A percentile compares a stretch with the other conserved stretches of the same genome.
Conservation (phyloP, 306 rosid genomes). For the Cotoneaster glaucophyllus region DNA sequence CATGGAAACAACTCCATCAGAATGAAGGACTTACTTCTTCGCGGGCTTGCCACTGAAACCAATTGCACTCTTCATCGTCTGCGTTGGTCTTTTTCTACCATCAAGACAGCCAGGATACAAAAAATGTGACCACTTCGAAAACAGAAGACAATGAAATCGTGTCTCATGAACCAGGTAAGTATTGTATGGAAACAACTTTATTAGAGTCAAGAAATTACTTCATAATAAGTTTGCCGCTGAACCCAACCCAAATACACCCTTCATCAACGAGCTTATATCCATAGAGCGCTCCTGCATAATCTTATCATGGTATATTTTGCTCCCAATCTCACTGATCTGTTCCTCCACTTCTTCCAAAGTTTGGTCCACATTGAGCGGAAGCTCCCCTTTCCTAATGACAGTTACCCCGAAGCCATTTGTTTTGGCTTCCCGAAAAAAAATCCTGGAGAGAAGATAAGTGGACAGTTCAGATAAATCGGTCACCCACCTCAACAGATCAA, state of each 20-base stretch:
- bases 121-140: background rate
- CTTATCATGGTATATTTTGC: conserved; percentile 87
- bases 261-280: conserved; percentile 78
- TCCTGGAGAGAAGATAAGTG: conserved; percentile 39
- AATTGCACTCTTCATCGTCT: conserved; percentile 55
- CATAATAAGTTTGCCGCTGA: conserved; percentile 39
- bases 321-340: conserved; percentile 72
- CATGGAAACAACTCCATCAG: background rate
- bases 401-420: conserved; percentile 73
- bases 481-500: background rate
- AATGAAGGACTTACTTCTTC: background rate
- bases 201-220: conserved; percentile 38
- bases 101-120: background rate
- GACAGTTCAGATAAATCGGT: conserved; percentile 7
- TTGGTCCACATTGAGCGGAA: conserved; percentile 80
- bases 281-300: conserved; percentile 74
- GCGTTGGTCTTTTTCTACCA: conserved; percentile 45
- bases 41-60: conserved; percentile 45
- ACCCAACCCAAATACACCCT: conserved; percentile 87
- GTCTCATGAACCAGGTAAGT: background rate
- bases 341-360: conserved; percentile 89
- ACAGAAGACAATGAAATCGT: conserved; percentile 3
- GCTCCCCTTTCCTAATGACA: conserved; percentile 83
- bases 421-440: conserved; percentile 82
- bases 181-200: background rate